phyloP scores from a whole-genome alignment of 306 rosid genomes.

The Cyamopsis tetragonoloba region DNA sequence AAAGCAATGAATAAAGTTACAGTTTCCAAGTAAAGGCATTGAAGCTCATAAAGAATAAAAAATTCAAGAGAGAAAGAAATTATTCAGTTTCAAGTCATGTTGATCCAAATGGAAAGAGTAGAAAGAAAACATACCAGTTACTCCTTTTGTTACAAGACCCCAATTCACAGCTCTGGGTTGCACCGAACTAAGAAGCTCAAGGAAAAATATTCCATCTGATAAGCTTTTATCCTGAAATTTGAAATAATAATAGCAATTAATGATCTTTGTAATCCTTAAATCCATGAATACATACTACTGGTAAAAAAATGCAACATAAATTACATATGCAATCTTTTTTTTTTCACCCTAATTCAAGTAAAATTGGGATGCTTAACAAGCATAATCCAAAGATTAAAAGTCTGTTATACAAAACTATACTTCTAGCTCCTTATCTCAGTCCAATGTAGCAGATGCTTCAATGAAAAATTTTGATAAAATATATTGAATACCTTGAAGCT shows the following conservation, averaged over 20 bases:
- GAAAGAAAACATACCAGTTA: conserved; percentile 76
- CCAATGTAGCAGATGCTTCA: not conserved
- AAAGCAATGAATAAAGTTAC: not conserved
- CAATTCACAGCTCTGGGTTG: conserved; percentile 87
- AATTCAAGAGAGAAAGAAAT: too few species aligned
- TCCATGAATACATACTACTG: too few species aligned
- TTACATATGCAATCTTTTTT: too few species aligned
- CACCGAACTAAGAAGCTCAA: conserved; percentile 90
- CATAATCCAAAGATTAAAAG: too few species aligned
- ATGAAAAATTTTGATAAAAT: not conserved
- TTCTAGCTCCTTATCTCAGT: too few species aligned
- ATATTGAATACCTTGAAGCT: conserved; percentile 79
- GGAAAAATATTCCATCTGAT: conserved; percentile 87
- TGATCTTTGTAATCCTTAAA: not conserved
- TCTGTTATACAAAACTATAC: too few species aligned
- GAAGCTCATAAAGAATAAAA: not conserved
- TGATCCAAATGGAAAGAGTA: too few species aligned
- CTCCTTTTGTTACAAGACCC: conserved; percentile 91
- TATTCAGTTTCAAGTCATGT: too few species aligned
- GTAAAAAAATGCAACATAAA: too few species aligned
- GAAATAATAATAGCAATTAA: conserved; percentile 4
- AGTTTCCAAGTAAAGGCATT: not conserved
- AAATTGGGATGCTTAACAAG: too few species aligned
- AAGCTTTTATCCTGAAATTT: conserved; percentile 75
- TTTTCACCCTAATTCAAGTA: too few species aligned